Base-by-base conservation (phyloP, 495 filamentous ascomycete genomes). In the Xylaria intraflava region DNA sequence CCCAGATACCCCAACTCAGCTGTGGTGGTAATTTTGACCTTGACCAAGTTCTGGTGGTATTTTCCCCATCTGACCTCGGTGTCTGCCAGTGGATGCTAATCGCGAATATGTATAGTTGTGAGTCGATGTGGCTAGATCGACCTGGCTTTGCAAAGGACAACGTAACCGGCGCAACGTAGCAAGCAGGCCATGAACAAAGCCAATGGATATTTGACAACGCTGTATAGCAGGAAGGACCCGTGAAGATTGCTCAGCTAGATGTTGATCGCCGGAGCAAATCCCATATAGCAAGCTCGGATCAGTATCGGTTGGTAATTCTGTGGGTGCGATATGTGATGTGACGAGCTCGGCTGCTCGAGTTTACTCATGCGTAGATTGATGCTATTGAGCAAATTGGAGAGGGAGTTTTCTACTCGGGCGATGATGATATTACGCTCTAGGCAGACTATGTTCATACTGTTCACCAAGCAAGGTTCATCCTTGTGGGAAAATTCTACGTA, bases 1-100 rank as follows among this genome's bases (percentile, higher is more conserved):
- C 73, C n/a, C 77, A 81, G 64, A 69, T 81, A 22, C 77, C 78
- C 12, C 77, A 81, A 56, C 61, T 80, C 16, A 77, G 74, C 22
- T 71, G 72, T 47, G 74, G 75, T 8, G 68, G 70, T 1, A 54
- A 65, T 45, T 76, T 74, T 57, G 67, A 78, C 40, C 56, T 78
- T 11, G 59, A 72, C 39, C 74, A 78, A 51, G 47, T 38, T n/a
- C 53, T 76, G 51, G 51, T 39, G 46, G 75, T 66, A 66, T 55
- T 65, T 69, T 59, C 20, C 51, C 49, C 14, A 38, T 3, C 4
- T 38, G 17, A 7, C 3, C 14, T 11, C 35, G 4, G 56, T 43
- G 7, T 49, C 51, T 16, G n/a, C 27, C 24, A 26, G 41, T 8
- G 5, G 14, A 38, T 17, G 17, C 35, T 38, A 38, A 38, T 11